These are phyloP conservation scores for Ogataea polymorpha DNA, from an alignment of 805 yeast genomes.

Conservation along the genomic window DNA sequence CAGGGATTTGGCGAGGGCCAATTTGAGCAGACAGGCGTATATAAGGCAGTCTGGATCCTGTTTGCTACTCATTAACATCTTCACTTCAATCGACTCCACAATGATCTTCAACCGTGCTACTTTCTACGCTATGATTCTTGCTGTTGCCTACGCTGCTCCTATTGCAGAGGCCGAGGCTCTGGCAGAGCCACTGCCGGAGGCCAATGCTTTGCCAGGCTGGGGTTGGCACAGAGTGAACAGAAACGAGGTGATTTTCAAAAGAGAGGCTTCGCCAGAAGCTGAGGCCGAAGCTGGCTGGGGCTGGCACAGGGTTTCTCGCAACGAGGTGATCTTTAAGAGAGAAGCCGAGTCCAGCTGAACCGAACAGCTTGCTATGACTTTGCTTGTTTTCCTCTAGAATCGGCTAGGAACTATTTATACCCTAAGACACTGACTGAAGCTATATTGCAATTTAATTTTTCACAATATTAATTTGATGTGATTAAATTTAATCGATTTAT, in stretches of 20 bases:
- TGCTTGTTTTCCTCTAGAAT: neutral
- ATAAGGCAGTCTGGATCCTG: constrained; percentile 9
- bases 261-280: constrained; percentile 27
- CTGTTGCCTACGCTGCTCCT: constrained; percentile 20
- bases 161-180: constrained; percentile 16
- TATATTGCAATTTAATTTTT: neutral
- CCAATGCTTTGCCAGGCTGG: constrained; percentile 14
- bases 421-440: too few relatives aligned
- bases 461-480: neutral
- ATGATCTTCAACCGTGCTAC: constrained; percentile 11
- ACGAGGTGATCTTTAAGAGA: constrained; percentile 26
- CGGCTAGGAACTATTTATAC: too few relatives aligned
- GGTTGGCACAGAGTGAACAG: constrained; percentile 10
- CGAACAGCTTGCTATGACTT: neutral
- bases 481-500: neutral
- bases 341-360: constrained; percentile 30
- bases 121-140: constrained; percentile 7
- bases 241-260: constrained; percentile 24
- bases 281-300: constrained; percentile 16
- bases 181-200: constrained; percentile 19
- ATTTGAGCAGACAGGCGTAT: constrained; percentile 4
- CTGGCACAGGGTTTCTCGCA: constrained; percentile 10
- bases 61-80: neutral
- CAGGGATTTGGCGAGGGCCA: neutral
- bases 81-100: neutral